Conservation (phyloP, 805 yeast species). For the Cyberlindnera galapagoensis region DNA sequence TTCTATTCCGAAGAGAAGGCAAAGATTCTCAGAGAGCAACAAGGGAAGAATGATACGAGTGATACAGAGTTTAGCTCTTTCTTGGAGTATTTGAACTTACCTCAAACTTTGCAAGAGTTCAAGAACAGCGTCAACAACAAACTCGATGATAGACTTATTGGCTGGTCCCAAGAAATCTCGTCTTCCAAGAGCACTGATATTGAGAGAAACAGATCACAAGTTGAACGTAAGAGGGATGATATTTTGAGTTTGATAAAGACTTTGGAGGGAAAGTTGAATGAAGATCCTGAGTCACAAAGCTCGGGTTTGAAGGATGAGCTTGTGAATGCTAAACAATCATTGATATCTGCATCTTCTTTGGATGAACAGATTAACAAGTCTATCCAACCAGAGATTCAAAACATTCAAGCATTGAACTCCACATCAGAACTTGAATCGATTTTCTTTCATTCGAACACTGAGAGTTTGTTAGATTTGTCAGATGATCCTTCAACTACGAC, state of each 20-base stretch:
- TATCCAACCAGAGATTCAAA: conserved; percentile 36
- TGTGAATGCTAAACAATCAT: conserved; percentile 48
- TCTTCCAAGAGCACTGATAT: conserved; percentile 26
- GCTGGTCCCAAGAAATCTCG: conserved; percentile 24
- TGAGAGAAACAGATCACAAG: conserved; percentile 22
- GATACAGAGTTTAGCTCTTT: conserved; percentile 75
- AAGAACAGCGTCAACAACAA: conserved; percentile 27
- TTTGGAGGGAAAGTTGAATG: conserved; percentile 30
- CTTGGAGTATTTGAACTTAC: conserved; percentile 73
- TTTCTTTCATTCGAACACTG: conserved; percentile 21
- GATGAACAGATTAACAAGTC: conserved; percentile 49
- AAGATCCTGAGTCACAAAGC: conserved; percentile 33
- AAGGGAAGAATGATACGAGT: conserved; percentile 70
- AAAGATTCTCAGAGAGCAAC: conserved; percentile 60
- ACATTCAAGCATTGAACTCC: conserved; percentile 39
- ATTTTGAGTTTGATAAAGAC: conserved; percentile 31
- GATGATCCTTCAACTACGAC: conserved; percentile 31
- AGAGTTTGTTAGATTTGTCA: conserved; percentile 65
- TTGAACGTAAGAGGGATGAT: conserved; percentile 28
- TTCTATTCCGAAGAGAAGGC: conserved; percentile 89
- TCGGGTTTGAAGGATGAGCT: conserved; percentile 47
- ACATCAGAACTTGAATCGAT: conserved; percentile 27
- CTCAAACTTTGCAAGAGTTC: conserved; percentile 53
- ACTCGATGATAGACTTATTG: conserved; percentile 25
- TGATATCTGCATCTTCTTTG: conserved; percentile 54